Base-by-base conservation (phyloP, 1,139 yeast species). In the Torulaspora globosa region DNA sequence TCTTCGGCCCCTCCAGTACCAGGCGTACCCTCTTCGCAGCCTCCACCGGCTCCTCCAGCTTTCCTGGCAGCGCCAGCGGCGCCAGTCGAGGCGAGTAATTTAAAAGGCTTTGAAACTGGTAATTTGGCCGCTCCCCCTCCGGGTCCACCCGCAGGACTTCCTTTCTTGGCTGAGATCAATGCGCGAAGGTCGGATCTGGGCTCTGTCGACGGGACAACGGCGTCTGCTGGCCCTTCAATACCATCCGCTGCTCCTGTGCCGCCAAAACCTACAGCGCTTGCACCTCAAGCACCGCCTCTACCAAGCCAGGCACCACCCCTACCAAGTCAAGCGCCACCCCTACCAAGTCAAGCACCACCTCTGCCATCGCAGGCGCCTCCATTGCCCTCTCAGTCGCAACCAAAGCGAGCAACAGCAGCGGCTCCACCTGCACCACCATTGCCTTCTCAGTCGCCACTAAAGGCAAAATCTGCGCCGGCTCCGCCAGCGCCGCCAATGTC, bases 41-140 rank as follows among this genome's bases (percentile, higher is more conserved):
- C 52, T 14, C 47, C 59, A 18, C 55, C 62, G n/a, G 55, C 69
- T 8, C 63, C 69, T 7, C 58, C 59, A 21, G 60, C 66, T 16
- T 55, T 62, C 6, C 28, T 6, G 28, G 26, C 16, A 18, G 16
- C 29, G n/a, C 29, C 29, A 26, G 29, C 29, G n/a, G 12, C 29
- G 2, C 9, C 29, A 10, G 29, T 21, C 9, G 23, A 21, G 21
- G 21, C 5, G 21, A 19, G 35, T n/a, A 29, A 10, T 7, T 5
- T 7, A 16, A 15, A 8, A 5, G 11, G 16, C 5, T 14, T 4
- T 11, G 55, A 21, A 9, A 11, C 1, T n/a, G 54, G 52, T 12
- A 32, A 47, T 16, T 42, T 38, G 3, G 41, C 26, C 2, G 18
- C 49, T 36, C 41, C 52, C 10, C 52, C 54, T 7, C 43, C 52